Base-by-base conservation (phyloP, 805 yeast genomes). In the Kregervanrija fluxuum region DNA sequence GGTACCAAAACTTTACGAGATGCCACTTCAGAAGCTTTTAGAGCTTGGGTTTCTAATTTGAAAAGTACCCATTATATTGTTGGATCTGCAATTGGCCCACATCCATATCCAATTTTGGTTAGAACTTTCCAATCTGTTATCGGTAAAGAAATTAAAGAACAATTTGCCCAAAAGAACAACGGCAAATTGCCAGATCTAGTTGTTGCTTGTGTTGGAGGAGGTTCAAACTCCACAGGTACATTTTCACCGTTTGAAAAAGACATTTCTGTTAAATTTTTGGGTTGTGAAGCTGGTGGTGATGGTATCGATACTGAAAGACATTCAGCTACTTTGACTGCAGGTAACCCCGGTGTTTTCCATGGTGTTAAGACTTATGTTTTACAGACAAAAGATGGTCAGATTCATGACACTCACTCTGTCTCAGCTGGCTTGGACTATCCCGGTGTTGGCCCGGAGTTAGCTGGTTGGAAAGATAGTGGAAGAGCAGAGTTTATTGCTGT, bases 151-250 rank as follows among this genome's bases (percentile, higher is more conserved):
- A 86, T 96, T 38, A 89, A 86, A 67, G 82, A 85, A 64, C 96
- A 93, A 69, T 90, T 90, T 69, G 79, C 77, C 53, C 79, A 76
- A 53, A 69, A 83, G 54, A 88, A 86, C 64, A 69, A 78, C 49
- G 95, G 95, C 35, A 82, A 79, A 57, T 73, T 93, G 52, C 99
- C 99, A 40, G 86, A 93, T 59, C 88, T 90, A 14, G 80, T 93
- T 36, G 96, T 93, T 50, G 99, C 99, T 2, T 93, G 99, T 74
- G 99, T 93, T 41, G 99, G 99, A 59, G 99, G 99, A 60, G 99
- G 99, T 45, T 88, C 96, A 14, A 93, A 93, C 74, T 83, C 96
- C 42, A 80, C 95, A 31, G 99, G 99, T 64, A 80, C 91, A 77
- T 93, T 93, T 67, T 81, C 88, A 16, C 97, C 98, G 44, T 93